Conservation (phyloP, 169 alveolate genomes). For the Ichthyophthirius multifiliis region DNA sequence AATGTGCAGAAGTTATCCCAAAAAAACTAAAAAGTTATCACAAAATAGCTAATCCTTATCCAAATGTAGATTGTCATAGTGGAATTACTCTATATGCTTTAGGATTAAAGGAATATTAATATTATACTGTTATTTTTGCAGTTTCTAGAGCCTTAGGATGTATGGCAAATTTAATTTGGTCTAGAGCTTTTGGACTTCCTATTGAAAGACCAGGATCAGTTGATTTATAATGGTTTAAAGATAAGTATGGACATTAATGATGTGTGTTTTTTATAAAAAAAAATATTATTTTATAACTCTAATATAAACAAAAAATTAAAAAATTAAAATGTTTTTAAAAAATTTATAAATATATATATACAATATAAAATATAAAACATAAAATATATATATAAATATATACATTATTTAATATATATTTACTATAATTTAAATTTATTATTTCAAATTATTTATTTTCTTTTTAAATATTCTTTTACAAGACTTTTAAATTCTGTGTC, state of each 20-base stretch:
- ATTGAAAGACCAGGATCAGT: slow-evolving; percentile 73
- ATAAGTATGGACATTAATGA: slow-evolving; percentile 40
- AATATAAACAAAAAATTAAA: too few species aligned
- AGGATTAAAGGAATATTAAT: slow-evolving; percentile 89
- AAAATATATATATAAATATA: too few species aligned
- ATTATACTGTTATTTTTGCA: slow-evolving; percentile 94
- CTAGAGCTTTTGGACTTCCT: slow-evolving; percentile 71
- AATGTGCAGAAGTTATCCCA: slow-evolving; percentile 87
- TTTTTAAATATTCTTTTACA: too few species aligned
- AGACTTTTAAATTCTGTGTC: too few species aligned
- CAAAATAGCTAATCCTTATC: slow-evolving; percentile 94
- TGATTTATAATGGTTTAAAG: slow-evolving; percentile 33
- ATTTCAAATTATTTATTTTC: too few species aligned
- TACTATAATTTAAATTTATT: too few species aligned
- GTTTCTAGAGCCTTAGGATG: slow-evolving; percentile 94
- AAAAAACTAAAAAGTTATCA: slow-evolving; percentile 81
- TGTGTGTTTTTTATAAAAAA: too few species aligned
- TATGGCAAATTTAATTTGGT: slow-evolving; percentile 70
- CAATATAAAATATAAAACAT: too few species aligned
- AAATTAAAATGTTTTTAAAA: too few species aligned
- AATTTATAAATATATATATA: too few species aligned
- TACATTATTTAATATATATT: too few species aligned
- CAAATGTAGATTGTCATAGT: slow-evolving; percentile 96
- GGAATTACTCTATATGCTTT: slow-evolving; percentile 91
- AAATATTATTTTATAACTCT: too few species aligned